phyloP scores from a whole-genome alignment of 2,329 filamentous ascomycete genomes.

The Bipolaris sorokiniana region DNA sequence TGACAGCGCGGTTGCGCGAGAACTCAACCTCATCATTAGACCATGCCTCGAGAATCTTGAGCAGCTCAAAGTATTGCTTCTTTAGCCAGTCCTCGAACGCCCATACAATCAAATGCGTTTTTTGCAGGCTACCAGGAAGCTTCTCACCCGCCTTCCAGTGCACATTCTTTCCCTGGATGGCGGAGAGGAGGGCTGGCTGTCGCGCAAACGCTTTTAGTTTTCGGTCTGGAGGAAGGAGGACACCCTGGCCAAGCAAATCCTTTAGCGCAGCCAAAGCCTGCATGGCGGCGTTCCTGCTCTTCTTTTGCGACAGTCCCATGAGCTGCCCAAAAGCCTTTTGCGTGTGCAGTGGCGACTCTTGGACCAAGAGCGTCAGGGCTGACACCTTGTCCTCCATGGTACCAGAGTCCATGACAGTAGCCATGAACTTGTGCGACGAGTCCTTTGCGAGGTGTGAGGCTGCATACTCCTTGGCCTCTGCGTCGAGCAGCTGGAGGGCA shows the following conservation, averaged over 20 bases:
- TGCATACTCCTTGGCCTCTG: constrained; percentile 77
- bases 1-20: constrained; percentile 83
- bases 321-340: constrained; percentile 86
- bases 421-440: constrained; percentile 93
- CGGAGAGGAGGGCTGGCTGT: constrained; percentile 77
- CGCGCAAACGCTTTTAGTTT: constrained; percentile 79
- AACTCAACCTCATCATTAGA: constrained; percentile 96
- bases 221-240: constrained; percentile 80
- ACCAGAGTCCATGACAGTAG: constrained; percentile 94
- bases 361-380: constrained; percentile 88
- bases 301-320: constrained; percentile 83
- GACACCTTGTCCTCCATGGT: constrained; percentile 97
- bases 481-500: constrained; percentile 75
- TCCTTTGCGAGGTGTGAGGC: constrained; percentile 74
- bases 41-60: constrained; percentile 91
- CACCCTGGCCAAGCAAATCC: constrained; percentile 89
- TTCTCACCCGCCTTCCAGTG: constrained; percentile 73
- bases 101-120: constrained; percentile 84
- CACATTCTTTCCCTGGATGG: constrained; percentile 67
- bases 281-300: constrained; percentile 89
- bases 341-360: constrained; percentile 95
- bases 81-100: constrained; percentile 96
- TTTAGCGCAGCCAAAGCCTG: constrained; percentile 92
- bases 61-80: constrained; percentile 87
- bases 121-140: constrained; percentile 75